These are phyloP conservation scores for Gracilariopsis chorda DNA, from an alignment of 23 red algal genomes.

Conservation along the genomic window DNA sequence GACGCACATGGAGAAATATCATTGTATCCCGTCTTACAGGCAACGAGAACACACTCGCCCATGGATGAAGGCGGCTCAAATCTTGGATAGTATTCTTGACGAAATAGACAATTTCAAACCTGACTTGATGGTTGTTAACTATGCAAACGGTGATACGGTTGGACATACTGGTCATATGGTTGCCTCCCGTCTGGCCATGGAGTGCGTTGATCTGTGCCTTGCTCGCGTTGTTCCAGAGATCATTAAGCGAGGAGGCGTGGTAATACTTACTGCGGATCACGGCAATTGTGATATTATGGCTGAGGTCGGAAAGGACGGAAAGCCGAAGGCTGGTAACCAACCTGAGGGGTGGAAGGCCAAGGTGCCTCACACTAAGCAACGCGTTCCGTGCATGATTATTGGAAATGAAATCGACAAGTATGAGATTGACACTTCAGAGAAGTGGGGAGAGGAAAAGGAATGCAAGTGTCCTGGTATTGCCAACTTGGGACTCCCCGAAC, in stretches of 20 bases:
- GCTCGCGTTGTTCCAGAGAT: slow-evolving; percentile 74
- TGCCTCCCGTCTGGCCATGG: slow-evolving; percentile 82
- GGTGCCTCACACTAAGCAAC: slow-evolving; percentile 78
- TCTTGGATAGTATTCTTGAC: slow-evolving; percentile 74
- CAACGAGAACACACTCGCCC: slow-evolving; percentile 67
- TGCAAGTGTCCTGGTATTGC: slow-evolving; percentile 78
- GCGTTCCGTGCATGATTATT: slow-evolving; percentile 70
- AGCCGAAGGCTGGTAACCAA: slow-evolving; percentile 56
- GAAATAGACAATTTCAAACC: slow-evolving; percentile 78
- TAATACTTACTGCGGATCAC: slow-evolving; percentile 85
- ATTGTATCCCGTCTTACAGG: slow-evolving; percentile 75
- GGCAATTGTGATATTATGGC: slow-evolving; percentile 94
- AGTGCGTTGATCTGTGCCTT: slow-evolving; percentile 77
- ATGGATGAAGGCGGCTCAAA: slow-evolving; percentile 74
- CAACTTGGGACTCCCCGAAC: slow-evolving; percentile 70
- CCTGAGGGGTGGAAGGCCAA: slow-evolving; percentile 88
- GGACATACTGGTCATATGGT: slow-evolving; percentile 85
- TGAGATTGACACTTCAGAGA: slow-evolving; percentile 45
- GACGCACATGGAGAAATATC: slow-evolving; percentile 76
- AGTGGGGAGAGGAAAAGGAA: slow-evolving; percentile 58
- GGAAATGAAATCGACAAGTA: slow-evolving; percentile 74
- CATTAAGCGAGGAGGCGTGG: slow-evolving; percentile 48
- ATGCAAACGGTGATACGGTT: slow-evolving; percentile 86
- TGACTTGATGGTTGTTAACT: slow-evolving; percentile 87
- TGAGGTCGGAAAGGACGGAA: slow-evolving; percentile 72